Evolutionary conservation across 495 filamentous ascomycete genomes (phyloP), one percentile per base, ranked within the genome.

Genomic region (Aspergillus indologenus): DNA sequence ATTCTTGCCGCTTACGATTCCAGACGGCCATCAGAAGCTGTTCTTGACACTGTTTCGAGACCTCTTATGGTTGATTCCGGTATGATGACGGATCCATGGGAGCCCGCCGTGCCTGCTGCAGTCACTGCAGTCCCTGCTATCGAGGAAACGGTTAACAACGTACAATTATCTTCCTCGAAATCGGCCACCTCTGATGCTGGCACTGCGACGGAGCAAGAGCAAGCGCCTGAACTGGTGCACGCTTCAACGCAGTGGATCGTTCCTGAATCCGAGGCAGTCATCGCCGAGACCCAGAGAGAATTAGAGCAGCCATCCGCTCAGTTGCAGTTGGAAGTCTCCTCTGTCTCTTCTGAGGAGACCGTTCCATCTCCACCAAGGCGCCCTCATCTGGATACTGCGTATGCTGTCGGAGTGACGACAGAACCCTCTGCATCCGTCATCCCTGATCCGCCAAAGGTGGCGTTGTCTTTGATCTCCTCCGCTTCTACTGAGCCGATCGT

Each of bases 11-110:
- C 63, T 40, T 63, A 64, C 0, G 70, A 71, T 46, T 77, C 76
- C 45, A 75, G 74, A 55, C 63, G 75, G 42, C 66, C 71, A 5
- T 79, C 75, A 0, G 71, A 77, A 47, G 62, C 63, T 12, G 61
- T 63, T 29, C 50, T 76, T 23, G 56, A 74, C 42, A 23, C 60
- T 42, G 18, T 61, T 20, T 62, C 65, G 6, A 75, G 66, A 60
- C 71, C 76, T 24, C 57, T 65, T 19, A 94, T 92, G 88, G 82
- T 93, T 24, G 91, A 96, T 71, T 84, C 80, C 56, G 87, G 86
- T 48, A 86, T 89, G 67, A 96, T 96, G 91, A 98, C 94, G 2
- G 94, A 96, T 20, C 83, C 88, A 18, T 87, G 76, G 79, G 67
- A 68, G 45, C 69, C 65, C 7, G 55, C 44, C 8, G 40, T 56